Evolutionary conservation across 192 early-diverging fungal species (phyloP).

Genomic region (Ambispora gerdemannii): DNA sequence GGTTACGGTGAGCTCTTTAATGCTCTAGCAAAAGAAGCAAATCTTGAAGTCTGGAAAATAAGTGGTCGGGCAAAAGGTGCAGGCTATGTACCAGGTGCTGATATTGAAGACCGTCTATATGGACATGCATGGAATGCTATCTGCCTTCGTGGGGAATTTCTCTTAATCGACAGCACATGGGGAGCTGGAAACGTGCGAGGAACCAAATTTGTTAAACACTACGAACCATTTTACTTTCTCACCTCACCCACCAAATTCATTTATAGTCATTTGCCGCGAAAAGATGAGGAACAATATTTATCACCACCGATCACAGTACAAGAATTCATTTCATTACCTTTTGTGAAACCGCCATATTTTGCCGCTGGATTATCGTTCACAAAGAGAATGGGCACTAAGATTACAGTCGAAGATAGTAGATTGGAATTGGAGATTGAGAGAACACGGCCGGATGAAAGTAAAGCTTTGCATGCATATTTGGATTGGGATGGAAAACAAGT

Average conservation of each 20-base stretch:
- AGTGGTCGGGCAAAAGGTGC: slow-evolving; percentile 49
- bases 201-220: slow-evolving; percentile 41
- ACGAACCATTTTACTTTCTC: slow-evolving; percentile 56
- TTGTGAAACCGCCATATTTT: slow-evolving; percentile 23
- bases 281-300: slow-evolving; percentile 50
- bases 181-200: slow-evolving; percentile 45
- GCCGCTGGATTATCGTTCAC: background rate
- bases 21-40: slow-evolving; percentile 47
- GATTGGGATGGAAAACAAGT: slow-evolving; percentile 5
- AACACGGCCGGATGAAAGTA: slow-evolving; percentile 17
- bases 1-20: slow-evolving; percentile 55
- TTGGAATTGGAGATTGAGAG: slow-evolving; percentile 10
- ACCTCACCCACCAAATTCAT: slow-evolving; percentile 49
- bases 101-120: slow-evolving; percentile 30
- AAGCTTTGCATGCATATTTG: slow-evolving; percentile 21
- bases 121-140: slow-evolving; percentile 59
- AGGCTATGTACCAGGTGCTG: slow-evolving; percentile 23
- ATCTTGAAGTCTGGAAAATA: slow-evolving; percentile 43
- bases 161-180: slow-evolving; percentile 60
- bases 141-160: slow-evolving; percentile 45
- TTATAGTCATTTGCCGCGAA: slow-evolving; percentile 54
- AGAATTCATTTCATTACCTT: slow-evolving; percentile 5
- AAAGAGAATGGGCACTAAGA: background rate
- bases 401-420: background rate
- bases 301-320: slow-evolving; percentile 35